Base-by-base conservation (phyloP, 1,284 basidiomycete species). In the Pyrrhoderma noxium region DNA sequence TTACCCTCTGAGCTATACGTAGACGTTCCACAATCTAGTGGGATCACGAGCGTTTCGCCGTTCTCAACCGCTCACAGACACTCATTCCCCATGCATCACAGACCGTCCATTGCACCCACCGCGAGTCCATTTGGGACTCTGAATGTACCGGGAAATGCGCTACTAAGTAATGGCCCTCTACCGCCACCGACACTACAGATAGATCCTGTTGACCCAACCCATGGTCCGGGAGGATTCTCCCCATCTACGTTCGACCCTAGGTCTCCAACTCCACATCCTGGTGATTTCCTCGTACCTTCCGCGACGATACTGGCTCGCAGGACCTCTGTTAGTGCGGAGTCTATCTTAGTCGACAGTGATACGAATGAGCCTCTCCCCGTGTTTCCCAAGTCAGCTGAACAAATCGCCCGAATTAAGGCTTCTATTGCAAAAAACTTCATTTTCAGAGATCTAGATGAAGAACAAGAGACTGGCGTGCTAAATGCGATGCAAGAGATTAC, bases 291-390 rank as follows among this genome's bases (percentile, higher is more conserved):
- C 40, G 79, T 78, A 3, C 82, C 80, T 18, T 79, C 76, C 14
- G 76, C 85, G 67, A 87, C 80, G 27, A 90, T 94, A 54, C 81
- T 97, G 58, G 91, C 89, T 22, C 80, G 95, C 40, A 82, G 95
- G 39, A 90, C 90, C 2, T 97, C 93, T 34, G 93, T 99, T 54
- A 94, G 90, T 51, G 95, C 96, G n/a, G 95, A 99, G 68, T 93
- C 93, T 2, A 92, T 98, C 64, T 79, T 85, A 1, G 89, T 96
- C 22, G 83, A 89, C 61, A 77, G 80, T 61, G 71, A 71, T 40
- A 69, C 76, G 57, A 77, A 82, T 60, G 77, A 84, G 52, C 79
- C 80, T 13, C 70, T 82, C 1, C 89, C 89, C 5, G 73, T 87
- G 43, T 91, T 85, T 62, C 80, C 82, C 34, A 99, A 99, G 71